Evolutionary conservation across 345 rosid genomes (phyloP), one percentile per base, ranked within the genome.

Genomic region (Clausena lansium): DNA sequence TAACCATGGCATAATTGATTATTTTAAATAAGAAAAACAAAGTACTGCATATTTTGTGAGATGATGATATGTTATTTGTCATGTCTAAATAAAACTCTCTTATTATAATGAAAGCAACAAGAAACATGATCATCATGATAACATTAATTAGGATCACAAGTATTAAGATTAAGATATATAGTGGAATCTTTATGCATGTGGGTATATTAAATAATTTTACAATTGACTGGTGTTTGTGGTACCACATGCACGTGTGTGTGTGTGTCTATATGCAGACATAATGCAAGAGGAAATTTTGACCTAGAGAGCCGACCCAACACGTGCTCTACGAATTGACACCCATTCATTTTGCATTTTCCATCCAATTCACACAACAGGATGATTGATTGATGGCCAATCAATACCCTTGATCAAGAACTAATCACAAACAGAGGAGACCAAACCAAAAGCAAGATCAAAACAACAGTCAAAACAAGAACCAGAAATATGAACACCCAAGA

Each of bases 21-120:
- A 11, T 41, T 13, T 41, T 41, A 41, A 41, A 41, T 41, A 41
- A 1, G 1, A 41, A 41, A 41, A 92, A 67, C 45, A 89, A 94
- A 0, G 89, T 89, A 85, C 87, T 7, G 87, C 91, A 0, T 89
- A 71, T 92, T 92, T 20, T 92, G 90, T 55, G 91, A 81, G 32
- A 94, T 89, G 67, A 91, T 88, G 7, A 41, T 41, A 11, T 41
- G 50, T 41, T 41, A 10, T 3, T 41, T 41, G 15, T 41, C 50
- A 41, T 11, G 50, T 41, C 50, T 41, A 11, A 41, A 41, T 41
- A 41, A 41, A 10, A 41, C 4, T 41, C 47, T 41, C 4, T 3
- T 3, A 3, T 41, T 10, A 41, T 1, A 41, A 41, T 3, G 15
- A 41, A 41, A 11, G 50, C 15, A 41, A 11, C 50, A 11, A 30